Evolutionary conservation across 148 eudicot genomes (phyloP), one percentile per base, ranked within the genome.

Genomic region (Suaeda aralocaspica): DNA sequence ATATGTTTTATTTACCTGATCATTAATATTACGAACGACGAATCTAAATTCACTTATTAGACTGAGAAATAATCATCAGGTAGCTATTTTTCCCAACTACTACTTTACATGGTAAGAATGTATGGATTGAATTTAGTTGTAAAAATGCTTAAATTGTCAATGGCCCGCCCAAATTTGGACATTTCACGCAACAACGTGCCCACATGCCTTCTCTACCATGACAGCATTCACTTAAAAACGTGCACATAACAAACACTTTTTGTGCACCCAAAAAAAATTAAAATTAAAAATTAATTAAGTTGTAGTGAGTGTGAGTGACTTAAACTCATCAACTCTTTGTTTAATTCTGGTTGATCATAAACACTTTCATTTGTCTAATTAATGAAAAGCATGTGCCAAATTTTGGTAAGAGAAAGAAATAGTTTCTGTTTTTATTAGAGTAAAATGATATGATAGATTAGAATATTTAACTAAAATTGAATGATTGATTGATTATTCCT

Each of bases 211-310:
- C 33, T 50, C 50, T 39, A 69, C 64, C n/a, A 64, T 63, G 71
- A 45, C 72, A 72, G 72, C 76, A 59, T 57, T 77, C 72, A 67
- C 64, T 60, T 51, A n/a, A 50, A 77, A 72, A 77, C 80, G 76
- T 77, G 80, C 80, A 77, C 80, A 71, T 77, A 77, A 77, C 76
- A 66, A 72, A 72, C 76, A 77, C 80, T 66, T 16, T 42, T 68
- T 52, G 7, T 33, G 36, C 58, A 44, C 18, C 25, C 42, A 19
- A 21, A 19, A 50, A 6, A 15, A 10, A 6, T 49, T 2, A 18
- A 12, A 18, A 3, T 14, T 4, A n/a, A n/a, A n/a, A n/a, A n/a
- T n/a, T n/a, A n/a, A n/a, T n/a, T n/a, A n/a, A n/a, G n/a, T 52
- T 5, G 14, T 52, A 24, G 57, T 24, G 26, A 56, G 66, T 62